Conservation (phyloP, 1,284 basidiomycete genomes). For the Dichomitus squalens region DNA sequence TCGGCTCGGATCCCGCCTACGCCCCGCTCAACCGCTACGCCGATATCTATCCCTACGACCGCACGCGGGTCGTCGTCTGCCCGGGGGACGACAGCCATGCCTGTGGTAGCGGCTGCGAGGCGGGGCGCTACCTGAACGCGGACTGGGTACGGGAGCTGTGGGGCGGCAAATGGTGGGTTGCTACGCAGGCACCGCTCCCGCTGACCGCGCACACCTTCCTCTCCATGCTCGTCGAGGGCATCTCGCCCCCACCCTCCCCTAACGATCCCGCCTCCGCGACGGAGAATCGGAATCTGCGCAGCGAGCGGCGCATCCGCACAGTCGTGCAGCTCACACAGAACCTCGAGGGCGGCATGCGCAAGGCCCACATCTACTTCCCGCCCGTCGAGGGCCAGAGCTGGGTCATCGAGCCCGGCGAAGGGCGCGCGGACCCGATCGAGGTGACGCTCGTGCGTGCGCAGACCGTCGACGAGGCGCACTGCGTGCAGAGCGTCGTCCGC, state of each 20-base stretch:
- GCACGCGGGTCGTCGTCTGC: constrained; percentile 64
- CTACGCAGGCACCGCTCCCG: constrained; percentile 77
- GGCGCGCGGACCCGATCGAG: constrained; percentile 43
- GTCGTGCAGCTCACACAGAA: constrained; percentile 80
- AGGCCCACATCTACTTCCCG: constrained; percentile 80
- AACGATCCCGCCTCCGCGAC: constrained; percentile 5
- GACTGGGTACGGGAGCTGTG: constrained; percentile 76
- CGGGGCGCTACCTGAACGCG: constrained; percentile 73
- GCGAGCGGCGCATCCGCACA: constrained; percentile 62
- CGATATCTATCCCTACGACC: constrained; percentile 78
- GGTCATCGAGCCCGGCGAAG: constrained; percentile 44
- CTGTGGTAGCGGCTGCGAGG: constrained; percentile 11
- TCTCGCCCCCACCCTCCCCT: constrained; percentile 41
- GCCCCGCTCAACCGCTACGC: constrained; percentile 64
- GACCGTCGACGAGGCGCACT: constrained; percentile 54
- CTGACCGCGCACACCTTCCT: constrained; percentile 75
- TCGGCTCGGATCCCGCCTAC: constrained; percentile 50
- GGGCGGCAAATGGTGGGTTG: constrained; percentile 81
- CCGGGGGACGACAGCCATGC: constrained; percentile 25
- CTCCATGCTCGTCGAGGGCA: constrained; percentile 59
- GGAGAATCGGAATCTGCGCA: constrained; percentile 30
- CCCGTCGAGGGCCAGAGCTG: constrained; percentile 54
- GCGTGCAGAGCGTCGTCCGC: constrained; percentile 57
- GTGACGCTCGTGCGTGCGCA: constrained; percentile 54
- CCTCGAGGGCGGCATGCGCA: constrained; percentile 64